These are phyloP conservation scores for Euphrasia confusa DNA, from an alignment of 257 asterid species.

Conservation along the genomic window DNA sequence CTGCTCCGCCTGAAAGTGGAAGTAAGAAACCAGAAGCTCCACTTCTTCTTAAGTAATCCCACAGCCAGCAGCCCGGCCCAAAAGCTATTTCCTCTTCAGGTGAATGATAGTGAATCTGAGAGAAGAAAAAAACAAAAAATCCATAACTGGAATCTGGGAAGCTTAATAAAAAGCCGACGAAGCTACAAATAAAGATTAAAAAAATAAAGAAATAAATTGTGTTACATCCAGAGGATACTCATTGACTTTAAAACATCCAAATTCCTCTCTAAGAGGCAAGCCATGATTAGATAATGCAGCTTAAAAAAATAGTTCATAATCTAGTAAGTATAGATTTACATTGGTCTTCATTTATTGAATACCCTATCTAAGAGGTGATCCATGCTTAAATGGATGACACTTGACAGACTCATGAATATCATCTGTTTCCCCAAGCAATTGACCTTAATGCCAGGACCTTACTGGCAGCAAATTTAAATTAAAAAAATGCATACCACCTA, in stretches of 20 bases:
- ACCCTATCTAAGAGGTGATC: not conserved
- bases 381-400: not conserved
- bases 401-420: not conserved
- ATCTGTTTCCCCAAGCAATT: conserved; percentile 5
- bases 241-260: not conserved
- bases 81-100: conserved; percentile 97
- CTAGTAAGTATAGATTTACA: not conserved
- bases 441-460: not conserved
- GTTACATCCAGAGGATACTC: no score
- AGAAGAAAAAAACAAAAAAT: conserved; percentile 12
- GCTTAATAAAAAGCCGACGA: not conserved
- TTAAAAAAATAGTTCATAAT: not conserved
- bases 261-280: not conserved
- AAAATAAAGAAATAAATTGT: no score
- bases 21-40: conserved; percentile 96
- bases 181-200: not conserved
- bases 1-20: conserved; percentile 97
- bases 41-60: conserved; percentile 96
- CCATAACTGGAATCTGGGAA: not conserved
- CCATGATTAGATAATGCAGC: not conserved
- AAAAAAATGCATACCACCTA: no score
- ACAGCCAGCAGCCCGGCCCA: conserved; percentile 97
- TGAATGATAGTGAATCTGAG: conserved; percentile 75
- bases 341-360: no score
- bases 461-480: not conserved